Evolutionary conservation across 805 yeast genomes (phyloP).

Genomic region (Teunomyces funiuensis): DNA sequence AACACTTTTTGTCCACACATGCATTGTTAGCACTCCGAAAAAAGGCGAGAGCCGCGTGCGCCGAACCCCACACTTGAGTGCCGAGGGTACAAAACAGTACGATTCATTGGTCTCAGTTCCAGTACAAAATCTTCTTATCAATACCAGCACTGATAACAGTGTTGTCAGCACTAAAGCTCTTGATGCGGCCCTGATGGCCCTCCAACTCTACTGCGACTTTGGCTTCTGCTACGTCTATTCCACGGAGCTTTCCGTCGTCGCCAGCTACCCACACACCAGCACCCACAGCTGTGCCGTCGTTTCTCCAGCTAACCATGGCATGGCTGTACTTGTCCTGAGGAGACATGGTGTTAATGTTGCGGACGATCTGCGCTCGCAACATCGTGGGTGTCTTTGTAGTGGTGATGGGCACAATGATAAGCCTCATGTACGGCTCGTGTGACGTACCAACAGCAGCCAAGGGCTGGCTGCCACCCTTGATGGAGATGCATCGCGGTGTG

Average conservation of each 20-base stretch:
- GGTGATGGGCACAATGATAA: constrained; percentile 55
- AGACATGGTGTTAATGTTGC: constrained; percentile 44
- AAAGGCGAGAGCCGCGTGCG: neutral
- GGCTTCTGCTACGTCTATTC: constrained; percentile 50
- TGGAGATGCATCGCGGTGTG: constrained; percentile 50
- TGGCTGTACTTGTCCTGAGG: constrained; percentile 71
- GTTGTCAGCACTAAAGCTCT: constrained; percentile 30
- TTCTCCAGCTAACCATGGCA: constrained; percentile 48
- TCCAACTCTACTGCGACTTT: constrained; percentile 31
- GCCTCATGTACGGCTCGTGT: constrained; percentile 74
- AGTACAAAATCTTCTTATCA: constrained; percentile 19
- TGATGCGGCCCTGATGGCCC: constrained; percentile 50
- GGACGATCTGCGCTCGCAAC: constrained; percentile 26
- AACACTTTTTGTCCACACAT: neutral
- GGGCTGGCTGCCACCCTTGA: constrained; percentile 16
- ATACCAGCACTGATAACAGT: constrained; percentile 52
- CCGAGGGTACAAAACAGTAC: neutral
- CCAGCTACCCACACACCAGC: constrained; percentile 67
- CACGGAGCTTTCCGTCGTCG: constrained; percentile 67
- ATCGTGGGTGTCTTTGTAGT: constrained; percentile 13
- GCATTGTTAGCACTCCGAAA: neutral
- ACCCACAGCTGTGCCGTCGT: constrained; percentile 41
- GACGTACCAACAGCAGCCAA: constrained; percentile 67
- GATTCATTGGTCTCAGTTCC: too few relatives aligned
- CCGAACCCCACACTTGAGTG: constrained; percentile 3